These are phyloP conservation scores for Blastocystis sp. DNA, from an alignment of 352 stramenopile genomes.

Conservation along the genomic window DNA sequence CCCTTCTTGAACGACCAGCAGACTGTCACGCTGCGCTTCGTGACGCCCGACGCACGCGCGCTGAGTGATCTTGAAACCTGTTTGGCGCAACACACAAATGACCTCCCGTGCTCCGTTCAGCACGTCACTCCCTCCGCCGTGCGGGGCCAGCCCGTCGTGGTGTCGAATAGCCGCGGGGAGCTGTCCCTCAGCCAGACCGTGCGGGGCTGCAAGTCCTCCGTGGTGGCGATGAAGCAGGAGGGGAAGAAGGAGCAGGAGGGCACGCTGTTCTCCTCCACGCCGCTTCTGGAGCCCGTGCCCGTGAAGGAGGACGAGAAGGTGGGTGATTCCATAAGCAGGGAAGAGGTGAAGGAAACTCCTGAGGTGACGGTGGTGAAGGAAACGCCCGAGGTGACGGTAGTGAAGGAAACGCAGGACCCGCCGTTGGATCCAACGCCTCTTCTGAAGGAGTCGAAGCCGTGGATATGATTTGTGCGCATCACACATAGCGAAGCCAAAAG, in stretches of 20 bases:
- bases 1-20: conserved; percentile 1
- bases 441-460: too few relatives aligned
- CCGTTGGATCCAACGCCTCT: too few relatives aligned
- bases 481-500: not conserved
- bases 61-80: not conserved
- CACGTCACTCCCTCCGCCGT: not conserved
- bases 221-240: conserved; percentile 2
- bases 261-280: not conserved
- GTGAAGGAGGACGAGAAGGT: too few relatives aligned
- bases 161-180: not conserved
- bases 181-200: conserved; percentile 42
- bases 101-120: not conserved
- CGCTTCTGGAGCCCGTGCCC: too few relatives aligned
- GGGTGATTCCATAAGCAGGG: too few relatives aligned
- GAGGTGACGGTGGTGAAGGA: not conserved
- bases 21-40: conserved; percentile 14
- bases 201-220: conserved; percentile 50
- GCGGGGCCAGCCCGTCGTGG: not conserved
- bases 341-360: not conserved
- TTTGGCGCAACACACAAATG: not conserved
- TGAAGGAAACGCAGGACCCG: conserved; percentile 15
- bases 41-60: not conserved
- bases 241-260: not conserved
- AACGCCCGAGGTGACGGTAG: not conserved
- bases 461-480: too few relatives aligned